Percentiles rank a stretch among this genome's conserved stretches.
Evolutionary conservation across 768 basidiomycete species (phyloP).

Genomic region (Pleurotus tuoliensis): DNA sequence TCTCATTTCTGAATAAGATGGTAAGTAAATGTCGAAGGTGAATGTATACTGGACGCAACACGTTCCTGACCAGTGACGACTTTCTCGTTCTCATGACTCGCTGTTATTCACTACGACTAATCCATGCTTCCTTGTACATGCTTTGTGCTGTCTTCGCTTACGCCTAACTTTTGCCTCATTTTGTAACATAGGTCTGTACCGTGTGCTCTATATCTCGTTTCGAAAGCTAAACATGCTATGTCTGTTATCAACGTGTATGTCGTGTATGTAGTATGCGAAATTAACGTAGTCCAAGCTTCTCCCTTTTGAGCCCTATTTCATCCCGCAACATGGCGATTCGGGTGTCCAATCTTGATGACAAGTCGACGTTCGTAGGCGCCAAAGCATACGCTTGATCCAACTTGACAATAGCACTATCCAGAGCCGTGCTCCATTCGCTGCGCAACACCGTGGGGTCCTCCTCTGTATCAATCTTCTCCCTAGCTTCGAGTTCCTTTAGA

Average conservation of each 20-base stretch:
- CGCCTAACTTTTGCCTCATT: too few relatives aligned
- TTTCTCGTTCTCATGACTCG: too few relatives aligned
- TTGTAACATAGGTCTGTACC: too few relatives aligned
- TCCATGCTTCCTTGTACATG: too few relatives aligned
- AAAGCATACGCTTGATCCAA: constrained; percentile 50
- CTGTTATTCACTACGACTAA: too few relatives aligned
- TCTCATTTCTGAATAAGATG: too few relatives aligned
- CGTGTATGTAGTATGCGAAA: background rate
- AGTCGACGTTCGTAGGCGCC: constrained; percentile 52
- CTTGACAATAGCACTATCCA: constrained; percentile 44
- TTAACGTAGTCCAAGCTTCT: constrained; percentile 31
- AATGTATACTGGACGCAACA: too few relatives aligned
- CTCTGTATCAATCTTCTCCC: constrained; percentile 17
- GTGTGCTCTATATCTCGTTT: background rate
- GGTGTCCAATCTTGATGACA: constrained; percentile 67
- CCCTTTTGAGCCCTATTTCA: constrained; percentile 63
- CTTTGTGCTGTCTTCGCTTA: too few relatives aligned
- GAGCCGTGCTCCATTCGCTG: constrained; percentile 40
- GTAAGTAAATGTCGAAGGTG: too few relatives aligned
- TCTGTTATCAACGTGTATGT: background rate
- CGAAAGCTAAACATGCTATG: background rate
- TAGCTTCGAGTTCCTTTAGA: constrained; percentile 50
- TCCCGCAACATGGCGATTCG: constrained; percentile 65
- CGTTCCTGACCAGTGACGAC: too few relatives aligned
- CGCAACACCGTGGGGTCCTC: constrained; percentile 27